Evolutionary conservation across 345 rosid species (phyloP).

Genomic region (Eutrema yunnanense): DNA sequence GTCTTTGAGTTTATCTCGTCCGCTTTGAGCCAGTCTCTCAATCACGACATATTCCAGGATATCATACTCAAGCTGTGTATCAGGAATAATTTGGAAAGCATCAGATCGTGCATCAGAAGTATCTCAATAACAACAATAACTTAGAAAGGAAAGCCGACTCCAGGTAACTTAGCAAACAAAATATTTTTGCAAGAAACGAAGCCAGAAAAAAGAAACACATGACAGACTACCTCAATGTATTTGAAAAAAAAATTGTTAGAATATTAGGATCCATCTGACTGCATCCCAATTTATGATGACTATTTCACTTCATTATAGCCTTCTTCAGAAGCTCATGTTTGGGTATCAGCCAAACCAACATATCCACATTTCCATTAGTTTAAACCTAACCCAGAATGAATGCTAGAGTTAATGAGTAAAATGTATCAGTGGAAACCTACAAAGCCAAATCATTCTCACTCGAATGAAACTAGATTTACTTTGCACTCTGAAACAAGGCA

Average conservation of each 20-base stretch:
- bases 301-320: not conserved
- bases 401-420: conserved; percentile 3
- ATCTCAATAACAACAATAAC: conserved; percentile 7
- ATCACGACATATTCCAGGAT: conserved; percentile 96
- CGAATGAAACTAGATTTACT: not conserved
- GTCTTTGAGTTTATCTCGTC: conserved; percentile 96
- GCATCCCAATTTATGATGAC: conserved; percentile 7
- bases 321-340: not conserved
- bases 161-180: conserved; percentile 13
- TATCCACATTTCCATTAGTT: not conserved
- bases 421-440: conserved; percentile 5
- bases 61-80: conserved; percentile 91
- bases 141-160: not conserved
- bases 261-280: conserved; percentile 1
- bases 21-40: conserved; percentile 89
- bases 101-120: conserved; percentile 13
- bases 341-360: conserved; percentile 2
- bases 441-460: not conserved
- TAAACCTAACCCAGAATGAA: conserved; percentile 1
- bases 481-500: conserved; percentile 8
- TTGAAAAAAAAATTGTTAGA: not conserved
- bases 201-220: not conserved
- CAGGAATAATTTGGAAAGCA: conserved; percentile 10
- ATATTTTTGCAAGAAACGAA: not conserved
- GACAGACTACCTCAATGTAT: not conserved